Percentiles rank a stretch among this genome's conserved stretches.
Conservation (phyloP, 768 basidiomycete genomes). For the Daedaleopsis sinensis region DNA sequence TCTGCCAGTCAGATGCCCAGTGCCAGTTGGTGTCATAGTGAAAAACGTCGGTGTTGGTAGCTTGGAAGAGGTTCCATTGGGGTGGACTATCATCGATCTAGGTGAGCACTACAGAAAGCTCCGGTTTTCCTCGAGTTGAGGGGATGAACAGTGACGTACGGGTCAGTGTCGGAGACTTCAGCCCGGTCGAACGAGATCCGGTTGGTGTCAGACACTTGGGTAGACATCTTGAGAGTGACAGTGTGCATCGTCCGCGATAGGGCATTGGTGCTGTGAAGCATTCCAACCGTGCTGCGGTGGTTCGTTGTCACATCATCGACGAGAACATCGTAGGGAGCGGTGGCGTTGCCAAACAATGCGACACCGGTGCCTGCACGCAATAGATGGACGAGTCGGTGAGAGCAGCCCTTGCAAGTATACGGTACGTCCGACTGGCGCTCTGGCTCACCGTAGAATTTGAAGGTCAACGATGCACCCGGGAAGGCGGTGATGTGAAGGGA, state of each 20-base stretch:
- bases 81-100: background rate
- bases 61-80: background rate
- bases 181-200: constrained; percentile 54
- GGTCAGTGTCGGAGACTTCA: constrained; percentile 38
- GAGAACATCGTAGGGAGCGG: constrained; percentile 41
- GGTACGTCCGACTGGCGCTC: too few relatives aligned
- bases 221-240: constrained; percentile 49
- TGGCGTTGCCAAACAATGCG: constrained; percentile 48
- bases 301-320: constrained; percentile 46
- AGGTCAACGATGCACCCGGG: constrained; percentile 27
- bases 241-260: constrained; percentile 54
- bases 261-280: constrained; percentile 48
- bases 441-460: constrained; percentile 22
- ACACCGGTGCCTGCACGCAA: constrained; percentile 61
- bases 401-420: background rate
- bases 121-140: background rate
- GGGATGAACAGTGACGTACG: background rate
- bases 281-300: constrained; percentile 20
- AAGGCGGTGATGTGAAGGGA: constrained; percentile 25
- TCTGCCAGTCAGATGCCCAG: background rate
- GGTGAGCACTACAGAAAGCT: too few relatives aligned
- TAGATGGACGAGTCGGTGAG: too few relatives aligned
- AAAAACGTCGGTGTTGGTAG: background rate
- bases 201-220: constrained; percentile 31
- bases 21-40: background rate